Evolutionary conservation across 371 early-diverging fungal genomes (phyloP).

Genomic region (Mortierella sp.): DNA sequence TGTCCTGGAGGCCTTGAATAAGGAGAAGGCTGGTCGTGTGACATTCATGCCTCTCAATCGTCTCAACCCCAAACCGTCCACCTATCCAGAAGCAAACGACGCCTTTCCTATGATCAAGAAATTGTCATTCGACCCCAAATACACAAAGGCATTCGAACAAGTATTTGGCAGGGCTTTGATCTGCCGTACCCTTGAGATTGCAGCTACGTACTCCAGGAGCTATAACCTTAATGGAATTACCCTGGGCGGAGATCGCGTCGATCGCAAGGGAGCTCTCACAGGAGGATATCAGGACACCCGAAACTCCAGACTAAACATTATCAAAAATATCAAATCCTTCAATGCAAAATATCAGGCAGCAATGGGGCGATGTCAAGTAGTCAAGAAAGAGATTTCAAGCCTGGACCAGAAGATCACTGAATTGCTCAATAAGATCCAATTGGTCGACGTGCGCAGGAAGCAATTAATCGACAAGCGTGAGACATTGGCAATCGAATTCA

Average conservation of each 20-base stretch:
- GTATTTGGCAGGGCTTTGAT: constrained; percentile 93
- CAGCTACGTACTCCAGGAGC: constrained; percentile 81
- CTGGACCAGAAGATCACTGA: constrained; percentile 82
- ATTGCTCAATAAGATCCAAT: constrained; percentile 64
- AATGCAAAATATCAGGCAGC: constrained; percentile 64
- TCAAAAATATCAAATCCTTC: constrained; percentile 61
- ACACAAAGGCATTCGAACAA: constrained; percentile 83
- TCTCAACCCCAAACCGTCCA: constrained; percentile 67
- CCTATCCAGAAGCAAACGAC: constrained; percentile 81
- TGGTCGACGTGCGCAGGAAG: constrained; percentile 63
- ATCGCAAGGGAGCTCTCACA: constrained; percentile 92
- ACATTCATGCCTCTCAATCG: constrained; percentile 98
- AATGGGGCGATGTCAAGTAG: constrained; percentile 56
- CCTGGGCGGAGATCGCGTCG: constrained; percentile 94
- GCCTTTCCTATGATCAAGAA: constrained; percentile 88
- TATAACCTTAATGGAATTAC: constrained; percentile 90
- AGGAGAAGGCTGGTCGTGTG: constrained; percentile 85
- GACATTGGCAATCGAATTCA: constrained; percentile 62
- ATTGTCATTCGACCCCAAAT: constrained; percentile 77
- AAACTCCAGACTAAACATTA: constrained; percentile 83
- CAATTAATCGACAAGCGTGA: constrained; percentile 66
- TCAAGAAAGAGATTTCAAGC: constrained; percentile 64
- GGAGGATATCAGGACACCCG: constrained; percentile 92
- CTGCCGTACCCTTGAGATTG: constrained; percentile 90
- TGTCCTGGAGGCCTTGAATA: constrained; percentile 82